phyloP scores from a whole-genome alignment of 1,139 yeast species.

The Geotrichum siamense region DNA sequence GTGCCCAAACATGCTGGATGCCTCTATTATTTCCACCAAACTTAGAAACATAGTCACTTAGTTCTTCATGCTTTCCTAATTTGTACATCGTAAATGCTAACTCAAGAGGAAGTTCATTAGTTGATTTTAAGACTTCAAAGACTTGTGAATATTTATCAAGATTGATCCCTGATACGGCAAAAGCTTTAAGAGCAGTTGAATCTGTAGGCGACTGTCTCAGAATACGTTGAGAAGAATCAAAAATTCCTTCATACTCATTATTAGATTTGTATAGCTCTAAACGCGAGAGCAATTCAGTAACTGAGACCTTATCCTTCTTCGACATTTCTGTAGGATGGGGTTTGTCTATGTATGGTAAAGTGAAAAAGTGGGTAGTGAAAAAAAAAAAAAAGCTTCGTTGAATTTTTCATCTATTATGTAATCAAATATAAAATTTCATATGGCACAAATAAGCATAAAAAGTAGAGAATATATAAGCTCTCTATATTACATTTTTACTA shows the following conservation, averaged over 20 bases:
- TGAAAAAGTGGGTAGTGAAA: too few species aligned
- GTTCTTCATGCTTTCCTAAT: constrained; percentile 44
- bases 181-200: constrained; percentile 48
- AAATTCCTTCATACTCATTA: constrained; percentile 44
- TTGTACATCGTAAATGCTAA: constrained; percentile 67
- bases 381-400: too few species aligned
- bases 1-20: constrained; percentile 72
- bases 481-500: too few species aligned
- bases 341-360: too few species aligned
- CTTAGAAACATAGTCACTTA: constrained; percentile 32
- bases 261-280: constrained; percentile 42
- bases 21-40: constrained; percentile 40
- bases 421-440: too few species aligned
- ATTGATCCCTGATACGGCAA: constrained; percentile 63
- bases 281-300: constrained; percentile 40
- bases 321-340: too few species aligned
- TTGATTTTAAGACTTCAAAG: constrained; percentile 33
- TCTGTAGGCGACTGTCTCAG: constrained; percentile 43
- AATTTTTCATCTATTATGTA: too few species aligned
- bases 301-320: constrained; percentile 24
- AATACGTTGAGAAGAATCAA: constrained; percentile 40
- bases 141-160: constrained; percentile 63
- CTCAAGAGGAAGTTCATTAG: constrained; percentile 36
- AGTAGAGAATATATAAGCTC: too few species aligned
- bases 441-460: too few species aligned